Evolutionary conservation across 2,329 filamentous ascomycete species (phyloP), one percentile per base, ranked within the genome.

Genomic region (Macrophomina pseudophaseolina): DNA sequence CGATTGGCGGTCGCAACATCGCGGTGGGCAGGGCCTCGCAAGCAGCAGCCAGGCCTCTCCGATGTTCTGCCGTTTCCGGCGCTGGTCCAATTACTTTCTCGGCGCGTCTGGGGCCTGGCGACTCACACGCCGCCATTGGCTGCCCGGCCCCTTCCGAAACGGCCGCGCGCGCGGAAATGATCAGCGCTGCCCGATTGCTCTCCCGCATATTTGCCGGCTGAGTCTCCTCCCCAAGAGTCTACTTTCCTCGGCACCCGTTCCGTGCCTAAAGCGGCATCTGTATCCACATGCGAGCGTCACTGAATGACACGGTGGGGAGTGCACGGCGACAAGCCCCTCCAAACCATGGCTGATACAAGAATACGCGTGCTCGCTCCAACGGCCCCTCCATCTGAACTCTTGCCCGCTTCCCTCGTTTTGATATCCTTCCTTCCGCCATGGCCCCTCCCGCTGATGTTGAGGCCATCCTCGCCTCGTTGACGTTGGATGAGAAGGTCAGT

Each of bases 401-500:
- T 30, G 5, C 14, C n/a, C 32, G 30, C 42, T 48, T 59, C 28
- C 30, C 28, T 60, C 42, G 40, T 48, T 35, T 48, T 48, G 58
- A 49, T 49, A 48, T n/a, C 58, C n/a, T 35, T 3, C 35, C 30
- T n/a, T 53, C 23, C 28, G 48, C 60, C 63, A 65, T 65, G 49
- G 51, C 65, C 66, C 69, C 32, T 9, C 73, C 76, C 71, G 71
- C 70, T 65, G 72, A 73, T 32, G 67, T 76, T 28, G 73, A 77
- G 48, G 68, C 53, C n/a, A 69, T 75, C 38, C 69, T 78, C 11
- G 70, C 71, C 67, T 74, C 75, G 49, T 65, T 78, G 53, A 75
- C 74, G 9, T 54, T 78, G 40, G 74, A 78, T 59, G 76, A 78
- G 67, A 78, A 78, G 71, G 71, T 76, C 28, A n/a, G 30, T 16